These are phyloP conservation scores for Geotrichum fermentans DNA, from an alignment of 1,139 yeast genomes.

Conservation along the genomic window DNA sequence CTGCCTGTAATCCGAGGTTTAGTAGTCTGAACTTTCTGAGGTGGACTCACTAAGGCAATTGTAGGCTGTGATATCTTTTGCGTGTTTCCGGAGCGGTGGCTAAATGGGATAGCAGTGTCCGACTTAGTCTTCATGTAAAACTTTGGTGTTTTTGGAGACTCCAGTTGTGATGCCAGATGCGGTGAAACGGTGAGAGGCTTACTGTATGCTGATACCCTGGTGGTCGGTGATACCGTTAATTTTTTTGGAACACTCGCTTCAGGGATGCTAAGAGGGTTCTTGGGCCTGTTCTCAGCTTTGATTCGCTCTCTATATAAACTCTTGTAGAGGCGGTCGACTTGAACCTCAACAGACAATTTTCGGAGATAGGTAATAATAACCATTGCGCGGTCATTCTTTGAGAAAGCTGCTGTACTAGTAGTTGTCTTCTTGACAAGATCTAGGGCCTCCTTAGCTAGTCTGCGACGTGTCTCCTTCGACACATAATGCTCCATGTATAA, in stretches of 20 bases:
- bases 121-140: conserved; percentile 19
- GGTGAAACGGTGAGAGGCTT: conserved; percentile 11
- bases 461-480: conserved; percentile 36
- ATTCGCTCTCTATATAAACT: conserved; percentile 30
- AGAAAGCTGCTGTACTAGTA: conserved; percentile 25
- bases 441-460: conserved; percentile 38
- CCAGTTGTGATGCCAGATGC: not conserved
- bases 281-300: conserved; percentile 13
- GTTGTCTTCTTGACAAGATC: conserved; percentile 20
- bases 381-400: conserved; percentile 42
- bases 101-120: conserved; percentile 16
- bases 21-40: conserved; percentile 18
- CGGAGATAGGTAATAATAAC: conserved; percentile 49
- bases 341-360: conserved; percentile 54
- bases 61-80: conserved; percentile 11
- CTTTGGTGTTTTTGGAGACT: conserved; percentile 10
- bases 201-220: not conserved
- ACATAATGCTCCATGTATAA: conserved; percentile 53
- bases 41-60: conserved; percentile 16
- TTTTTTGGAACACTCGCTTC: conserved; percentile 6
- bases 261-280: conserved; percentile 11
- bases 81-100: conserved; percentile 11
- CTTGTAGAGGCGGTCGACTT: conserved; percentile 55
- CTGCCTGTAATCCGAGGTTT: conserved; percentile 14
- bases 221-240: not conserved